phyloP scores from a whole-genome alignment of 129 eudicot genomes.

The Ambrosia artemisiifolia region DNA sequence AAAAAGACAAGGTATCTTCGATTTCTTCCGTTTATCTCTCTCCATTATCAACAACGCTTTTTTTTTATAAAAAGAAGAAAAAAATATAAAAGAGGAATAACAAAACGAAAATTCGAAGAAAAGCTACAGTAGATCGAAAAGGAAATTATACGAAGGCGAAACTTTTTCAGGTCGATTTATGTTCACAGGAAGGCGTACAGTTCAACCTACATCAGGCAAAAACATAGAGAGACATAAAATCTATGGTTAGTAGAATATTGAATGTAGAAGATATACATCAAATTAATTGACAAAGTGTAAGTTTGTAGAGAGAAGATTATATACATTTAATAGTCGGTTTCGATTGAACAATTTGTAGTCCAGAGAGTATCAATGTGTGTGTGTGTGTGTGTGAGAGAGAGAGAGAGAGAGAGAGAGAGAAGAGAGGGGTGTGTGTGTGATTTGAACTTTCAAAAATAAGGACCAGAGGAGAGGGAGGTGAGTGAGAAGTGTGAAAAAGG shows the following conservation, averaged over 20 bases:
- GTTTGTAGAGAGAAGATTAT: slow-evolving; percentile 17
- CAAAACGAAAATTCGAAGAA: background rate
- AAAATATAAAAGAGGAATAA: background rate
- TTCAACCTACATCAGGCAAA: slow-evolving; percentile 12
- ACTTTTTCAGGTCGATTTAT: slow-evolving; percentile 5
- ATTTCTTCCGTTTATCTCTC: slow-evolving; percentile 32
- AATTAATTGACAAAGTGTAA: slow-evolving; percentile 16
- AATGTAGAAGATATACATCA: background rate
- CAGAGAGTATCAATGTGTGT: slow-evolving; percentile 4
- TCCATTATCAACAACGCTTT: slow-evolving; percentile 24
- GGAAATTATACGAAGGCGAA: background rate
- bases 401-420: background rate
- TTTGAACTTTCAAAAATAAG: slow-evolving; percentile 38
- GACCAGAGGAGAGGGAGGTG: slow-evolving; percentile 18
- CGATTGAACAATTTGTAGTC: slow-evolving; percentile 2
- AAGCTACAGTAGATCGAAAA: slow-evolving; percentile 14
- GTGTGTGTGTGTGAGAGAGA: background rate
- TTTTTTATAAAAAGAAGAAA: background rate
- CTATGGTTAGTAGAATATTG: slow-evolving; percentile 8
- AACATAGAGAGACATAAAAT: slow-evolving; percentile 10
- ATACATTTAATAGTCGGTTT: slow-evolving; percentile 24
- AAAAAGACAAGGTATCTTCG: slow-evolving; percentile 31
- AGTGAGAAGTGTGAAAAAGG: slow-evolving; percentile 28
- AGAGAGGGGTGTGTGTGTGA: slow-evolving; percentile 9
- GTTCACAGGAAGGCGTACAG: background rate